Percentiles rank a stretch among this genome's conserved stretches.
Conservation (phyloP, 2,329 filamentous ascomycete genomes). For the Aspergillus felis region DNA sequence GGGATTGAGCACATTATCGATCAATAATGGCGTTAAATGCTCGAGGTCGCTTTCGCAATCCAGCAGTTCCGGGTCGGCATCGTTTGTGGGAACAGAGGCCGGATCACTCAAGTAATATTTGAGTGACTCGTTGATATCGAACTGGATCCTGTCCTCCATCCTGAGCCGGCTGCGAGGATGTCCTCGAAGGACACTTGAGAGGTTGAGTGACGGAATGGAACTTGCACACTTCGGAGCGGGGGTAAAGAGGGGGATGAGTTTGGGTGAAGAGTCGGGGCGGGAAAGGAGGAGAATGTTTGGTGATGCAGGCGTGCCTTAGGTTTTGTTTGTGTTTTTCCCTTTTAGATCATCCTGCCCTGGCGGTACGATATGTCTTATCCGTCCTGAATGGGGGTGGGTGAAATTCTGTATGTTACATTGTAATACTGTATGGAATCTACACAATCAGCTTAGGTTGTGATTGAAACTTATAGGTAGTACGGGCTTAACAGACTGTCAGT, state of each 20-base stretch:
- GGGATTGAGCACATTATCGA: conserved; percentile 83
- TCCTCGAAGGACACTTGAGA: conserved; percentile 12
- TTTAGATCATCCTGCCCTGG: conserved; percentile 6
- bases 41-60: conserved; percentile 94
- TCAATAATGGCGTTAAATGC: conserved; percentile 68
- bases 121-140: conserved; percentile 94
- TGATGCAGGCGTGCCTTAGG: conserved; percentile 5
- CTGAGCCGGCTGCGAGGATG: conserved; percentile 40
- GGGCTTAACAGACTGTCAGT: neutral
- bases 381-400: neutral
- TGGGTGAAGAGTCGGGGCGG: conserved; percentile 14
- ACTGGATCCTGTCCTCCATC: conserved; percentile 66
- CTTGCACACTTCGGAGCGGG: neutral
- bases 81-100: conserved; percentile 72
- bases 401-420: neutral
- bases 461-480: too few species aligned
- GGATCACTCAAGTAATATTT: conserved; percentile 97
- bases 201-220: conserved; percentile 2
- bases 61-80: conserved; percentile 76
- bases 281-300: conserved; percentile 1
- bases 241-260: conserved; percentile 5
- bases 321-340: conserved; percentile 31
- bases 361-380: neutral
- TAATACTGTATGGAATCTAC: neutral
- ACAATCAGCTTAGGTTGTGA: too few species aligned